Evolutionary conservation across 176 grass and related monocot species (phyloP).

Genomic region (Cocos nucifera): DNA sequence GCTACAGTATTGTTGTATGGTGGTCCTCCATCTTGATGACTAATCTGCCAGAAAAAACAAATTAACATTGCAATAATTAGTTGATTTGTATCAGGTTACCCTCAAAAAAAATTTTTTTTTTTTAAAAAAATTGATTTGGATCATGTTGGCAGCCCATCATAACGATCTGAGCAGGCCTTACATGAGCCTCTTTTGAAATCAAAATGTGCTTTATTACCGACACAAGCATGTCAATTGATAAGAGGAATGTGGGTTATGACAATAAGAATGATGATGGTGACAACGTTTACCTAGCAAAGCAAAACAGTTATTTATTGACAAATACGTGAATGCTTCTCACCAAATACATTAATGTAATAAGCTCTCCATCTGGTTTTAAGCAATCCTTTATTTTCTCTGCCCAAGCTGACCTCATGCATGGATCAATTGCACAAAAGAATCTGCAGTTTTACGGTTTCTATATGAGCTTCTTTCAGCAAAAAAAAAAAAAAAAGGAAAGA

Average conservation of each 20-base stretch:
- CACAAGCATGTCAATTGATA: too few species aligned
- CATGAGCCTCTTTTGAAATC: too few species aligned
- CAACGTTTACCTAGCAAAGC: too few species aligned
- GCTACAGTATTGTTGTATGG: constrained; percentile 32
- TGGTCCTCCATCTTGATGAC: constrained; percentile 27
- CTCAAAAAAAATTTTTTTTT: too few species aligned
- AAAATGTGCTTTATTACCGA: too few species aligned
- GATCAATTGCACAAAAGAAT: constrained; percentile 89
- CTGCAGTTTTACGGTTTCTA: constrained; percentile 22
- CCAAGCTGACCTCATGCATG: constrained; percentile 59
- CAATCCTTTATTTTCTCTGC: constrained; percentile 50
- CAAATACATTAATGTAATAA: constrained; percentile 83
- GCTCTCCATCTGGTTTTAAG: constrained; percentile 84
- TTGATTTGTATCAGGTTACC: too few species aligned
- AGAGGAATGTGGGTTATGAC: too few species aligned
- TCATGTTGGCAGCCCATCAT: too few species aligned
- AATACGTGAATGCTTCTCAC: constrained; percentile 14
- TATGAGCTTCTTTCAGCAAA: neutral
- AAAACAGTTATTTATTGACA: too few species aligned
- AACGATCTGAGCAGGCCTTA: too few species aligned
- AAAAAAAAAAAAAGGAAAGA: neutral
- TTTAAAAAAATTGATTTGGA: too few species aligned
- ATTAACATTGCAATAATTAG: neutral
- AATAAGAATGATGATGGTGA: too few species aligned
- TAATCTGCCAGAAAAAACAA: constrained; percentile 10